These are phyloP conservation scores for Candida golubevii DNA, from an alignment of 805 yeast genomes.

Conservation along the genomic window DNA sequence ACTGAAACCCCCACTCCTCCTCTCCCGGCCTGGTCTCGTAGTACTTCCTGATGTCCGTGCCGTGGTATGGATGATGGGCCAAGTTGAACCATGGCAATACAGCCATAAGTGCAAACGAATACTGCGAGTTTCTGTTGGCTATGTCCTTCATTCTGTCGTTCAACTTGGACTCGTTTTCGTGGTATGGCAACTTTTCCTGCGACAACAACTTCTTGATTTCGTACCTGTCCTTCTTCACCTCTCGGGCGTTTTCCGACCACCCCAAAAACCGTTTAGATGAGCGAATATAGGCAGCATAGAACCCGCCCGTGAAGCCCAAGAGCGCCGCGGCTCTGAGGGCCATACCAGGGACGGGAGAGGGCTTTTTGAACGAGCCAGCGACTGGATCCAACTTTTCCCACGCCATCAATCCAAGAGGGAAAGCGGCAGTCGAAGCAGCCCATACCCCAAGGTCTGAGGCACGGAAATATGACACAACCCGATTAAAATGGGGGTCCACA, in stretches of 20 bases:
- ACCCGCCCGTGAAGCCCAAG: conserved; percentile 71
- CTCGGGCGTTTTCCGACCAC: conserved; percentile 64
- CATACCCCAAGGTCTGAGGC: conserved; percentile 55
- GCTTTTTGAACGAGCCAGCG: conserved; percentile 39
- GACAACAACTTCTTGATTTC: conserved; percentile 66
- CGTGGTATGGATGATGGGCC: conserved; percentile 78
- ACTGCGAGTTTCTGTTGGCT: conserved; percentile 74
- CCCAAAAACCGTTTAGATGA: conserved; percentile 77
- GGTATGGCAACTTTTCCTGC: conserved; percentile 63
- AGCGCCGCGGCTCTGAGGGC: conserved; percentile 56
- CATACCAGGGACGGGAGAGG: conserved; percentile 50
- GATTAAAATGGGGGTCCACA: conserved; percentile 68
- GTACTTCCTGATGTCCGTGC: conserved; percentile 51
- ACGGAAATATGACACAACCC: conserved; percentile 73
- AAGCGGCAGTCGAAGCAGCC: conserved; percentile 40
- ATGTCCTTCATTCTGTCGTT: conserved; percentile 68
- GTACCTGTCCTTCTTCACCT: conserved; percentile 67
- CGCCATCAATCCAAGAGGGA: conserved; percentile 37
- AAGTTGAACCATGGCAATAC: conserved; percentile 80
- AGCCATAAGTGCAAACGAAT: conserved; percentile 55
- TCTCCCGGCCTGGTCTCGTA: conserved; percentile 53
- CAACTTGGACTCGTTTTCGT: conserved; percentile 49
- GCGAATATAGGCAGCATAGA: conserved; percentile 61
- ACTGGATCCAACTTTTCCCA: conserved; percentile 44
- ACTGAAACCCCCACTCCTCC: conserved; percentile 52